Percentiles rank a stretch among this genome's conserved stretches.
Conservation (phyloP, 202 grass and related monocot species). For the Zoysia matrella region DNA sequence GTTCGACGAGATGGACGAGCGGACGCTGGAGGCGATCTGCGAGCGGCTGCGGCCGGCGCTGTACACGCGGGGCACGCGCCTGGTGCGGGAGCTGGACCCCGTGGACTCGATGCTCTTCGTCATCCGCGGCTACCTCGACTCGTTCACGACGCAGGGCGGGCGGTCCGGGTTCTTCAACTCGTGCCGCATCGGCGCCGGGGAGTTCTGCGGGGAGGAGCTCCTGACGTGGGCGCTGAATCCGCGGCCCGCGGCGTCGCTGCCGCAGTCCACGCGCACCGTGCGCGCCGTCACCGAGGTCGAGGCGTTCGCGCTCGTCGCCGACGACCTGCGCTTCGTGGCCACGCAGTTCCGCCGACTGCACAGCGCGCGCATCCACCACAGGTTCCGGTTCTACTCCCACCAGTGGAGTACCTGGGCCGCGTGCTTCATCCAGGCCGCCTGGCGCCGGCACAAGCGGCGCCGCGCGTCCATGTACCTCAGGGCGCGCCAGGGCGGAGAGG, state of each 20-base stretch:
- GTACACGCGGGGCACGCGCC: slow-evolving; percentile 71
- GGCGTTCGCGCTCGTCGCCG: slow-evolving; percentile 87
- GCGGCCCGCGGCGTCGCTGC: slow-evolving; percentile 51
- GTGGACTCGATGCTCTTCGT: slow-evolving; percentile 93
- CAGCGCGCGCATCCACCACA: slow-evolving; percentile 78
- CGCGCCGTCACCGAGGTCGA: slow-evolving; percentile 85
- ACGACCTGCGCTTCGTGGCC: slow-evolving; percentile 84
- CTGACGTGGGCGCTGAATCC: slow-evolving; percentile 96
- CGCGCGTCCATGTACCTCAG: slow-evolving; percentile 72
- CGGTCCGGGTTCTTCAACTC: slow-evolving; percentile 88
- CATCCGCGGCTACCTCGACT: slow-evolving; percentile 90
- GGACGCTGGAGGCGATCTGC: slow-evolving; percentile 95
- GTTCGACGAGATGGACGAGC: slow-evolving; percentile 98
- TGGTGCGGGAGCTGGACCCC: slow-evolving; percentile 87
- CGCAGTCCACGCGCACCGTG: slow-evolving; percentile 89
- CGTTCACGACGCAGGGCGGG: slow-evolving; percentile 87
- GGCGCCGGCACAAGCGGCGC: slow-evolving; percentile 67
- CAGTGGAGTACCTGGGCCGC: slow-evolving; percentile 97
- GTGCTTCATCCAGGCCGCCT: slow-evolving; percentile 94
- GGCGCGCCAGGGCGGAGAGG: slow-evolving; percentile 27
- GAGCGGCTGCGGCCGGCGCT: slow-evolving; percentile 87
- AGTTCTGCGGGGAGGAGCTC: slow-evolving; percentile 99
- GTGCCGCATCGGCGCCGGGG: slow-evolving; percentile 77
- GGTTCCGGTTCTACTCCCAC: slow-evolving; percentile 92
- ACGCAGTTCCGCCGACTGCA: slow-evolving; percentile 81